Base-by-base conservation (phyloP, 2,329 filamentous ascomycete species). In the Pezicula radicicola region DNA sequence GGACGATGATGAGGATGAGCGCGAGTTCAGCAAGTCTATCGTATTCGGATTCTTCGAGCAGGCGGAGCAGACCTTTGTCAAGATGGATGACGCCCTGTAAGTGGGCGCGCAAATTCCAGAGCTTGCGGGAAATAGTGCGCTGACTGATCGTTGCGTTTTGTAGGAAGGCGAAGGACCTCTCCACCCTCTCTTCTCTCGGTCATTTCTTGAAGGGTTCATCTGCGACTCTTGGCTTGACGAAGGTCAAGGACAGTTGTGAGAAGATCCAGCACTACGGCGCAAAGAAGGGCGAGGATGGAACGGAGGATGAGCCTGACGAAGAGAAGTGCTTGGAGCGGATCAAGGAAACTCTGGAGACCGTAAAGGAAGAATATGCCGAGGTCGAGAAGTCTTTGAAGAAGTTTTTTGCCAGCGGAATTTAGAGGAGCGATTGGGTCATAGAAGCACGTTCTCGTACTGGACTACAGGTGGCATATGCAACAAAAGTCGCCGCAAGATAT, bases 171-270 rank as follows among this genome's bases (percentile, higher is more conserved):
- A 78, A 81, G 64, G 78, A 96, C 54, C 83, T 97, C 52, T 70
- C 74, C n/a, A 76, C 84, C 59, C 83, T 97, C 36, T 96, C 91
- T 33, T 79, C 82, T 49, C 84, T 96, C 30, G 94, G 94, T 40
- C 94, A 99, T 73, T 99, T 96, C 75, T 80, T 99, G 61, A 99
- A 99, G 74, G 94, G 94, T 54, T 97, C 93, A 6, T 97, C 93
- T 8, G 93, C 94, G 37, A 97, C 94, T 4, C 81, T 99, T 49
- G 94, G 94, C 43, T 81, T 97, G 50, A 87, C 82, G 64, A 95
- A 95, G 70, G 88, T 99, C 63, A 89, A 91, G 69, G 91, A 97
- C 66, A 87, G 84, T 56, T 99, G 94, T 74, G 92, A 97, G 73
- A 91, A 95, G 77, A 97, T 99, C 64, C 93, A 99, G 72, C 88